These are phyloP conservation scores for Leptographium radiaticola DNA, from an alignment of 2,329 filamentous ascomycete species.

Conservation along the genomic window DNA sequence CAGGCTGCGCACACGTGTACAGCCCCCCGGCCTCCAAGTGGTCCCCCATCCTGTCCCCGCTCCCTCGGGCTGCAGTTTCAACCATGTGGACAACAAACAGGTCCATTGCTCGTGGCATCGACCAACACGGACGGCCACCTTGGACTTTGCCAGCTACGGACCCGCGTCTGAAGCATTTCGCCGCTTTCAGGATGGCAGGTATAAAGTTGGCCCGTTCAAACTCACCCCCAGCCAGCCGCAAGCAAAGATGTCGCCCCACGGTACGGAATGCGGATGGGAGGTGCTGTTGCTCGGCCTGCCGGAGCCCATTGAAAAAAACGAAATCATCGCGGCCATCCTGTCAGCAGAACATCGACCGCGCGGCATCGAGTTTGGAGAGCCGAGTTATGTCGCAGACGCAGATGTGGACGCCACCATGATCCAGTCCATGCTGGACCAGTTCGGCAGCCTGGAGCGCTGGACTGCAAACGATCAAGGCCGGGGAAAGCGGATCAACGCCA, in stretches of 20 bases:
- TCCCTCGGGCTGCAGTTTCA: slow-evolving; percentile 12
- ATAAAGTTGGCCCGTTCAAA: slow-evolving; percentile 12
- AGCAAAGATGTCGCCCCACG: slow-evolving; percentile 8
- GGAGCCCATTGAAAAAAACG: slow-evolving; percentile 5
- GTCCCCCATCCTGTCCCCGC: background rate
- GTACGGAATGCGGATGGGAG: too few species aligned
- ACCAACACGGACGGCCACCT: slow-evolving; percentile 14
- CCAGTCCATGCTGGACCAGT: slow-evolving; percentile 16
- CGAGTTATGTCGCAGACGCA: slow-evolving; percentile 13
- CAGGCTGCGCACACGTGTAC: background rate
- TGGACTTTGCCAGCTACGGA: slow-evolving; percentile 16
- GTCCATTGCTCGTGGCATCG: slow-evolving; percentile 24
- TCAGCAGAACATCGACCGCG: slow-evolving; percentile 7
- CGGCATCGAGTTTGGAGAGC: slow-evolving; percentile 10
- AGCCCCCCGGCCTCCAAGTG: background rate
- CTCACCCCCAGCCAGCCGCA: slow-evolving; percentile 7
- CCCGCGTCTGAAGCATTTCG: slow-evolving; percentile 12
- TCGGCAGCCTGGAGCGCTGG: slow-evolving; percentile 23
- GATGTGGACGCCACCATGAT: slow-evolving; percentile 13
- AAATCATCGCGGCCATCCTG: slow-evolving; percentile 12
- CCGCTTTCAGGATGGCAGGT: slow-evolving; percentile 12
- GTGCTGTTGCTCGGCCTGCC: slow-evolving; percentile 16
- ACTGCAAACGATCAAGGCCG: slow-evolving; percentile 10
- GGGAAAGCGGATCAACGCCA: slow-evolving; percentile 25
- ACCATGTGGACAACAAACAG: slow-evolving; percentile 20